Evolutionary conservation across 1,139 yeast species (phyloP).

Genomic region (Ogataea hybrid): DNA sequence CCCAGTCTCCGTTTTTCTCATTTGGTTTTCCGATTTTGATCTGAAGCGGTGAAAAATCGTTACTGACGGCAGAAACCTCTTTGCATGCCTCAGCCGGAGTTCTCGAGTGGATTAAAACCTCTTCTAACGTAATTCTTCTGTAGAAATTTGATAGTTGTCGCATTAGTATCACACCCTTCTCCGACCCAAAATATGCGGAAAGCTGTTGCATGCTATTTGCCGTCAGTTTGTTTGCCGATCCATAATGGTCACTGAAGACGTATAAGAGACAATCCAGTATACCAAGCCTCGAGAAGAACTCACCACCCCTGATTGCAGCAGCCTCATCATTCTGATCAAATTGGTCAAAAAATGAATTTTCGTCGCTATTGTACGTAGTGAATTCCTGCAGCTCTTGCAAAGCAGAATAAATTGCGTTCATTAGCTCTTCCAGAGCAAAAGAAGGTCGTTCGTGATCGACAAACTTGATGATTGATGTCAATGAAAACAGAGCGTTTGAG

Average conservation of each 20-base stretch:
- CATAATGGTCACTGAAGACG: slow-evolving; percentile 47
- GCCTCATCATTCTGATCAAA: slow-evolving; percentile 29
- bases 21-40: slow-evolving; percentile 38
- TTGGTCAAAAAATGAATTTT: slow-evolving; percentile 36
- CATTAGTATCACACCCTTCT: slow-evolving; percentile 36
- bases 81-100: slow-evolving; percentile 49
- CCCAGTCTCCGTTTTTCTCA: slow-evolving; percentile 33
- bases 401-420: slow-evolving; percentile 36
- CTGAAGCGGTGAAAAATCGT: slow-evolving; percentile 39
- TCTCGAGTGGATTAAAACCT: slow-evolving; percentile 44
- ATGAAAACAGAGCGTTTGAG: slow-evolving; percentile 53
- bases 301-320: slow-evolving; percentile 27
- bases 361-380: slow-evolving; percentile 27
- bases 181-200: slow-evolving; percentile 43
- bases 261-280: slow-evolving; percentile 33
- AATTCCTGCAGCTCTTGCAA: slow-evolving; percentile 37
- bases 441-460: slow-evolving; percentile 57
- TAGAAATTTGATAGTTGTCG: slow-evolving; percentile 44
- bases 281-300: slow-evolving; percentile 35
- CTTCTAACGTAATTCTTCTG: slow-evolving; percentile 55
- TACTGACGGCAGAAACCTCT: slow-evolving; percentile 40
- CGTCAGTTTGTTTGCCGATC: slow-evolving; percentile 47
- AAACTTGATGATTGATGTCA: slow-evolving; percentile 51
- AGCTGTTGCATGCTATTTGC: slow-evolving; percentile 49
- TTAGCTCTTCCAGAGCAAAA: slow-evolving; percentile 41